Conservation (phyloP, 2,329 filamentous ascomycete species). For the Plectosphaerella cucumerina region DNA sequence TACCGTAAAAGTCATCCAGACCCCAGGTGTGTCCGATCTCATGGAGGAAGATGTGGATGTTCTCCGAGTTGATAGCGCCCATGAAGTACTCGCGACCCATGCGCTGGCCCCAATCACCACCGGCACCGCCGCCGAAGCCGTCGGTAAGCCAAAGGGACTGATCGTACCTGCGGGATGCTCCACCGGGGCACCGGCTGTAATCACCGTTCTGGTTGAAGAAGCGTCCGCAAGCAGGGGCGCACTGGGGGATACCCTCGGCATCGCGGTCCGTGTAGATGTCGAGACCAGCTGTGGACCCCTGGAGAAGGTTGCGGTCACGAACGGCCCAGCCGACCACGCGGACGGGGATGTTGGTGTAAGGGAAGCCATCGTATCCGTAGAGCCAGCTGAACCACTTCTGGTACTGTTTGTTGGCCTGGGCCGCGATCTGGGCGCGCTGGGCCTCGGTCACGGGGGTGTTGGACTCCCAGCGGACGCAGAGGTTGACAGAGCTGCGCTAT, state of each 20-base stretch:
- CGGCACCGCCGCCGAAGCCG: slow-evolving; percentile 36
- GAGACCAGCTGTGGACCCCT: slow-evolving; percentile 30
- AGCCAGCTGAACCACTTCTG: slow-evolving; percentile 37
- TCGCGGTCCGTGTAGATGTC: slow-evolving; percentile 38
- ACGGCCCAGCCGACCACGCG: slow-evolving; percentile 40
- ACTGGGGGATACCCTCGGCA: slow-evolving; percentile 34
- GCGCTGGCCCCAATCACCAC: slow-evolving; percentile 43
- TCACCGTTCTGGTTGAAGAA: slow-evolving; percentile 40
- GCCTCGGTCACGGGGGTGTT: slow-evolving; percentile 27
- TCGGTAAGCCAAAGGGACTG: slow-evolving; percentile 43
- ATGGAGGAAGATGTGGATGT: slow-evolving; percentile 41
- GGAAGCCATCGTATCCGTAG: slow-evolving; percentile 38
- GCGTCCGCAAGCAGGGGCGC: slow-evolving; percentile 33
- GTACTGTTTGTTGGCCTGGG: slow-evolving; percentile 28
- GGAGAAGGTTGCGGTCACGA: slow-evolving; percentile 27
- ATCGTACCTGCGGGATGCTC: slow-evolving; percentile 36
- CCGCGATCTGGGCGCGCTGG: slow-evolving; percentile 30
- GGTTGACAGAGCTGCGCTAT: slow-evolving; percentile 21
- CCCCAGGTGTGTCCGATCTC: slow-evolving; percentile 41
- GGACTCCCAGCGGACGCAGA: slow-evolving; percentile 42
- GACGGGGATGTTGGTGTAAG: slow-evolving; percentile 31
- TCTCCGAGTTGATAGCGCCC: slow-evolving; percentile 25
- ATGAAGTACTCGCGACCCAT: slow-evolving; percentile 40
- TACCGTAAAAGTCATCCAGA: slow-evolving; percentile 29
- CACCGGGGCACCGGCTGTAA: slow-evolving; percentile 33